Evolutionary conservation across 78 protist species (phyloP).

Genomic region (Cyanophora paradoxa): DNA sequence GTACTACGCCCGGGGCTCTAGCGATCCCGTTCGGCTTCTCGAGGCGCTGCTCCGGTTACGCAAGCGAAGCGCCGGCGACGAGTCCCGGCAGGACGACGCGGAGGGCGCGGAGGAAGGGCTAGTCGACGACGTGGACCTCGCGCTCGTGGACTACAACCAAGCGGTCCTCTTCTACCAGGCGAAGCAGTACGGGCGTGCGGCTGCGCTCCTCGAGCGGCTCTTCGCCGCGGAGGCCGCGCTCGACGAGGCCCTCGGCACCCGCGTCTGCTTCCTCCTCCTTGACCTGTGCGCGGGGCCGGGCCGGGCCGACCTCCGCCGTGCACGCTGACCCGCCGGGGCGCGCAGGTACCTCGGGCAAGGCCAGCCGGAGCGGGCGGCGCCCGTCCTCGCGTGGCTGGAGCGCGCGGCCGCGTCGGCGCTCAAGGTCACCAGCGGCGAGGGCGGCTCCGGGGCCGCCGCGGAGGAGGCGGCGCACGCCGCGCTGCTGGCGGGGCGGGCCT

Average conservation of each 20-base stretch:
- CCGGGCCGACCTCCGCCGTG: too few relatives aligned
- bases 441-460: neutral
- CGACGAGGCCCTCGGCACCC: neutral
- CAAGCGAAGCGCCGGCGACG: too few relatives aligned
- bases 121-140: neutral
- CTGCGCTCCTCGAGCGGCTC: neutral
- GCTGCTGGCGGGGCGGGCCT: neutral
- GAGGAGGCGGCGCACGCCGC: neutral
- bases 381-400: neutral
- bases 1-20: neutral
- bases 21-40: neutral
- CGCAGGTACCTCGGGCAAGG: neutral
- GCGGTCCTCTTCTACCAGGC: neutral
- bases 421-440: neutral
- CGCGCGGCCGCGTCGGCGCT: neutral
- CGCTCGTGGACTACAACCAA: neutral
- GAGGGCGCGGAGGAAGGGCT: neutral
- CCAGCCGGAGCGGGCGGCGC: neutral
- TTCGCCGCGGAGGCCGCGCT: neutral
- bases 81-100: neutral
- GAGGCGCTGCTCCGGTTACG: neutral
- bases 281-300: neutral
- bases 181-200: neutral
- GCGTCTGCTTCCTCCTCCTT: neutral
- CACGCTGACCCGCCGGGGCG: too few relatives aligned